Evolutionary conservation across 2,329 filamentous ascomycete genomes (phyloP).

Genomic region (Diaporthe amygdali): DNA sequence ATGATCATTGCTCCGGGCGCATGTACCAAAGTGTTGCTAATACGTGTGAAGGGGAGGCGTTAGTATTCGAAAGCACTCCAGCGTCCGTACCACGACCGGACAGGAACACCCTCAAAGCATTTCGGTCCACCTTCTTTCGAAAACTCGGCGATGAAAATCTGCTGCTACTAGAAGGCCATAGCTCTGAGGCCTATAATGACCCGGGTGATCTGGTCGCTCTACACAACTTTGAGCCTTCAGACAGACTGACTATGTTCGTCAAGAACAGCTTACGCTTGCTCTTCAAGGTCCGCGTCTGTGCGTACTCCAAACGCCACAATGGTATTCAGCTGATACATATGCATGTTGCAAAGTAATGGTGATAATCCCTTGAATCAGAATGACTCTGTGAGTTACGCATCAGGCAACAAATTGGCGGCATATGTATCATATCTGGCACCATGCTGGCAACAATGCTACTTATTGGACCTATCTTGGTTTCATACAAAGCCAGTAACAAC

Average conservation of each 20-base stretch:
- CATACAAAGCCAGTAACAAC: neutral
- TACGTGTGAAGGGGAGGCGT: neutral
- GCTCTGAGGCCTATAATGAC: neutral
- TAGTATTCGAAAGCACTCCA: neutral
- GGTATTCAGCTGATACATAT: neutral
- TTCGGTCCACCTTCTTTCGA: neutral
- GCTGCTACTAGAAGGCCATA: neutral
- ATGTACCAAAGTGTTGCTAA: neutral
- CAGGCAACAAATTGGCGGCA: neutral
- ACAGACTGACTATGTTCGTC: neutral
- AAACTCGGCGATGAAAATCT: neutral
- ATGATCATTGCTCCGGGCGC: neutral
- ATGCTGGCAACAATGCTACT: neutral
- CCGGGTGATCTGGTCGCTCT: neutral
- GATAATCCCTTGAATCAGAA: neutral
- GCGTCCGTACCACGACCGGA: neutral
- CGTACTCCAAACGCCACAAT: accelerated
- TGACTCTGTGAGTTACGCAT: neutral
- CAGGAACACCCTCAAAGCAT: neutral
- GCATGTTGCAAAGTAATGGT: neutral
- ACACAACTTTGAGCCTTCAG: neutral
- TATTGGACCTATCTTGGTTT: neutral
- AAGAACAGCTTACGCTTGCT: neutral
- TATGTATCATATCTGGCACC: conserved; percentile 3
- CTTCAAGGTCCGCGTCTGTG: neutral